These are phyloP conservation scores for Aureobasidium sp. DNA, from an alignment of 2,329 filamentous ascomycete species.

Conservation along the genomic window DNA sequence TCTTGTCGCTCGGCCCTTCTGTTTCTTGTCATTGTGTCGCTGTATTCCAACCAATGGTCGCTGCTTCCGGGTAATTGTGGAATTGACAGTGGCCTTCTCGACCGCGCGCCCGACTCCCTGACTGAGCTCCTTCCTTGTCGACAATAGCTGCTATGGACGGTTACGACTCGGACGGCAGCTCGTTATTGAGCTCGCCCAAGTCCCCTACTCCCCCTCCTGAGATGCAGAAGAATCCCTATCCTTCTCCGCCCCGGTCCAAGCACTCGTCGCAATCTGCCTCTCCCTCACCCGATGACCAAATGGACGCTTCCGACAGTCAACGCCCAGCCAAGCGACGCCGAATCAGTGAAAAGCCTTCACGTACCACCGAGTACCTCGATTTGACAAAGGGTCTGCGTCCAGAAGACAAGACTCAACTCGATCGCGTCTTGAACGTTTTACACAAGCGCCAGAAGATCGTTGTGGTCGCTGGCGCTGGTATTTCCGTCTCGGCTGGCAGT, in stretches of 20 bases:
- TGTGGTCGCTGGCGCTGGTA: slow-evolving; percentile 90
- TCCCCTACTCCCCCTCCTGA: slow-evolving; percentile 31
- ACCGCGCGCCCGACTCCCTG: slow-evolving; percentile 4
- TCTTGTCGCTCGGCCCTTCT: not conserved
- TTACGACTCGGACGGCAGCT: slow-evolving; percentile 28
- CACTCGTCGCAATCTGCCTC: slow-evolving; percentile 39
- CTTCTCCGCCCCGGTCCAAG: slow-evolving; percentile 35
- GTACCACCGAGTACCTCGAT: slow-evolving; percentile 77
- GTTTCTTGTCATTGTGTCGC: not conserved
- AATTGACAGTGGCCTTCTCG: slow-evolving; percentile 7
- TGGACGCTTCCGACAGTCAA: slow-evolving; percentile 49
- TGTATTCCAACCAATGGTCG: slow-evolving; percentile 3
- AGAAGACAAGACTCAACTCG: slow-evolving; percentile 55
- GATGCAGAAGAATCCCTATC: slow-evolving; percentile 21
- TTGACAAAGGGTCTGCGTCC: slow-evolving; percentile 51
- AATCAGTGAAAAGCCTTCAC: slow-evolving; percentile 56
- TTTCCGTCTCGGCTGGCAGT: slow-evolving; percentile 93
- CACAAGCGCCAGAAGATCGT: slow-evolving; percentile 94
- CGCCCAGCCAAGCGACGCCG: slow-evolving; percentile 71
- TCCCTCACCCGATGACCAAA: slow-evolving; percentile 37
- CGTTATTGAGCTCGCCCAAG: slow-evolving; percentile 34
- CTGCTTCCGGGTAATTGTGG: not conserved
- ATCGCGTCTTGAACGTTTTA: slow-evolving; percentile 65
- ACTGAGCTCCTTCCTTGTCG: slow-evolving; percentile 15
- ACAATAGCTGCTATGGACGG: slow-evolving; percentile 25